Percentiles rank a stretch among this genome's conserved stretches.
phyloP scores from a whole-genome alignment of 2,329 filamentous ascomycete genomes.

The Microdochium nivale region DNA sequence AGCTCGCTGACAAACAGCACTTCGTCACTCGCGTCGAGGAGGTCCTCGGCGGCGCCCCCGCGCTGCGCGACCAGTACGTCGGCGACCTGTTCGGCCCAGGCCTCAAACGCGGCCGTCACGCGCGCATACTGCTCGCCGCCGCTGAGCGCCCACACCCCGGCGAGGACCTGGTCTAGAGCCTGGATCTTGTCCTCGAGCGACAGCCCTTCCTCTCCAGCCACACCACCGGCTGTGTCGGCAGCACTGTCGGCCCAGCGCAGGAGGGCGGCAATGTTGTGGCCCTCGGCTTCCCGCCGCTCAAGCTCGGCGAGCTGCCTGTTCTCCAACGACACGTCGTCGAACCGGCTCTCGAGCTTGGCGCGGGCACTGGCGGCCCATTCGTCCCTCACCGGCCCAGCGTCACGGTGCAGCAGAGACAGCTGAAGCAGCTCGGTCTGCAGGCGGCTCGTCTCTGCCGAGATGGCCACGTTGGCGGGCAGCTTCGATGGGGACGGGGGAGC shows the following conservation, averaged over 20 bases:
- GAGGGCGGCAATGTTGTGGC: constrained; percentile 42
- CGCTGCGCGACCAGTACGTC: constrained; percentile 36
- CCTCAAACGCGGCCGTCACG: constrained; percentile 48
- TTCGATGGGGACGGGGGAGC: constrained; percentile 54
- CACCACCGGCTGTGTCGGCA: constrained; percentile 17
- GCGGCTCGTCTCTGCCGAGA: constrained; percentile 47
- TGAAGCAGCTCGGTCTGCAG: constrained; percentile 59
- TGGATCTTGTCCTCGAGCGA: constrained; percentile 48
- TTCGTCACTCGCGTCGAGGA: constrained; percentile 24
- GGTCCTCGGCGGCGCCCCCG: constrained; percentile 21
- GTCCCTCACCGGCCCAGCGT: constrained; percentile 30
- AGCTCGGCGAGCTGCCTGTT: constrained; percentile 22
- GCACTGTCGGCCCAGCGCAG: constrained; percentile 34
- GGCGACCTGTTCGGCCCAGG: constrained; percentile 42
- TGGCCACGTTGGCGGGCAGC: constrained; percentile 49
- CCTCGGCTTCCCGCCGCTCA: constrained; percentile 37
- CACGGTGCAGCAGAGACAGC: constrained; percentile 54
- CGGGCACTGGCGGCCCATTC: constrained; percentile 51
- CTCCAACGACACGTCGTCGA: constrained; percentile 27
- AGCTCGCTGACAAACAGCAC: constrained; percentile 45
- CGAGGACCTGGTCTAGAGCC: constrained; percentile 45
- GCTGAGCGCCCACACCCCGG: constrained; percentile 48
- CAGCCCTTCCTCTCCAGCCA: constrained; percentile 14
- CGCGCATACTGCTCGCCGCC: constrained; percentile 47
- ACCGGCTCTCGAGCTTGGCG: constrained; percentile 34